phyloP scores from a whole-genome alignment of 139 green algal genomes.

The Volvox africanus region DNA sequence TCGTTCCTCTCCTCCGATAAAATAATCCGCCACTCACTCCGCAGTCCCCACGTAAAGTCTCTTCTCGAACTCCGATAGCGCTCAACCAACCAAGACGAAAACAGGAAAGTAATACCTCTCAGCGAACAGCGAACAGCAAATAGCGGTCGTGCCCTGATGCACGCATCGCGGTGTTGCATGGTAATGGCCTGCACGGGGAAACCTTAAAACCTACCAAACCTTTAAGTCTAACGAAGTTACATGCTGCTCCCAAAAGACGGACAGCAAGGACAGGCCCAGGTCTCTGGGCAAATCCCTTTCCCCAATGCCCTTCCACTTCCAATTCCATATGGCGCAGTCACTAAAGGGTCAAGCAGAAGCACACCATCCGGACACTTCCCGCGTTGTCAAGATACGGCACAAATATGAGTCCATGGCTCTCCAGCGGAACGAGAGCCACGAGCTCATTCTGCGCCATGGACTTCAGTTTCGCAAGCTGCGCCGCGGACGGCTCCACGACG shows the following conservation, averaged over 20 bases:
- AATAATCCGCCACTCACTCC: neutral
- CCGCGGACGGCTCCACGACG: neutral
- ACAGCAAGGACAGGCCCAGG: neutral
- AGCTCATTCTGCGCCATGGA: constrained; percentile 49
- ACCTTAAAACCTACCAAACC: neutral
- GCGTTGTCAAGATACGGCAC: constrained; percentile 43
- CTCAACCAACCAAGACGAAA: neutral
- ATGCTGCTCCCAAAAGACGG: neutral
- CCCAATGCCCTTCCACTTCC: no score
- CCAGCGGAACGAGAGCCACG: constrained; percentile 10
- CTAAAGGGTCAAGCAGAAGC: constrained; percentile 30
- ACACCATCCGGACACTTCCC: constrained; percentile 12
- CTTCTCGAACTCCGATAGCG: neutral
- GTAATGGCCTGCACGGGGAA: neutral
- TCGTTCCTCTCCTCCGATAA: neutral
- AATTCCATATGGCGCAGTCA: no score
- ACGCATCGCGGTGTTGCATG: neutral
- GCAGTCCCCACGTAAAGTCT: neutral
- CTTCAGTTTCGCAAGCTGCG: constrained; percentile 30
- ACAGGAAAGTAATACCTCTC: constrained; percentile 27
- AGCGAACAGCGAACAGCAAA: constrained; percentile 9
- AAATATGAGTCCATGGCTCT: constrained; percentile 38
- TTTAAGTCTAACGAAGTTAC: neutral
- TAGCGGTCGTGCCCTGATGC: neutral
- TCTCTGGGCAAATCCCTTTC: no score